Evolutionary conservation across 1,284 basidiomycete species (phyloP), one percentile per base, ranked within the genome.

Genomic region (Hymenochaete sp.): DNA sequence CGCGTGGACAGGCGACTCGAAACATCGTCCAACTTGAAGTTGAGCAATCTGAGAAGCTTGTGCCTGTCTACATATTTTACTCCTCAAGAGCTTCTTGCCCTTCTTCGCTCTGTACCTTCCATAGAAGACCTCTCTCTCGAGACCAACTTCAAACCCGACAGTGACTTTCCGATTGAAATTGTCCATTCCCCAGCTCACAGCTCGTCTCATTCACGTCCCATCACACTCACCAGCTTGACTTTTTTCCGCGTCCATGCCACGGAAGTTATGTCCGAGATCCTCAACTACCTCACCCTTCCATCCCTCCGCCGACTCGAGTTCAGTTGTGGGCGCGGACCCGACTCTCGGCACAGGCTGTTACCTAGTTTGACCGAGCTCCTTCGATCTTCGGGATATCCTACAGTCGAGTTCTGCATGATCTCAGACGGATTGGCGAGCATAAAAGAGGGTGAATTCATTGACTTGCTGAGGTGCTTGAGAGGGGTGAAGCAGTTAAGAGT

Each of bases 331-430:
- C 6, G 27, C 3, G 42, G 16, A 14, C 5, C 22, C n/a, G 42
- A 44, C 13, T n/a, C 24, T 24, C 14, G 19, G 22, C 32, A 19
- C 28, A 11, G 18, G 11, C 2, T 37, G 6, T 4, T 5, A 9
- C 39, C 13, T 19, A 13, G 11, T 4, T 4, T 41, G 14, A 28
- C 16, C 8, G 8, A 16, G 14, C 16, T 41, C 13, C 39, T 41
- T 8, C 39, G 19, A 27, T 10, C 13, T 8, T 41, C 39, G 24
- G 4, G 29, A n/a, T n/a, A n/a, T n/a, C n/a, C n/a, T n/a, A n/a
- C 21, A 4, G 19, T 36, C 21, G 13, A 14, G n/a, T 44, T 16
- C 33, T 44, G 10, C 13, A 44, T 36, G 42, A n/a, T 44, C 10
- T 26, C 10, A 13, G 39, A 41, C 29, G 18, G 13, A 21, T 18